Evolutionary conservation across 345 rosid genomes (phyloP).

Genomic region (Rhodamnia rubescens): DNA sequence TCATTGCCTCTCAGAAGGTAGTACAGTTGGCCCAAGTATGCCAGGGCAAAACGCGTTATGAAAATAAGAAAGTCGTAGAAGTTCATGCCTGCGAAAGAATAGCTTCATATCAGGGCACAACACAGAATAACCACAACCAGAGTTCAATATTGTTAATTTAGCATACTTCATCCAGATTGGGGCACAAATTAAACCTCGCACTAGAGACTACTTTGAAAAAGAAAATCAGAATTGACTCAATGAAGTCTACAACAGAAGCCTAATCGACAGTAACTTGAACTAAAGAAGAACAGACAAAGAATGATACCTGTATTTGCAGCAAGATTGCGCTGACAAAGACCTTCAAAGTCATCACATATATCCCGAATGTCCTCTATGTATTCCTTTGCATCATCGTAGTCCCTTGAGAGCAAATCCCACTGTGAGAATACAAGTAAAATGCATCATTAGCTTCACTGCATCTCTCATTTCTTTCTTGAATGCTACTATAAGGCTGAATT

Average conservation of each 20-base stretch:
- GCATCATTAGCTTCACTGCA: background rate
- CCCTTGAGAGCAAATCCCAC: slow-evolving; percentile 80
- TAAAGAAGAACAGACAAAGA: background rate
- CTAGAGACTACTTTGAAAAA: background rate
- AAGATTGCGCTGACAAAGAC: slow-evolving; percentile 87
- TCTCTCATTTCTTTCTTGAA: background rate
- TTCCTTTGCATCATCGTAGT: slow-evolving; percentile 68
- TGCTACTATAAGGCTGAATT: background rate
- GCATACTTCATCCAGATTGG: background rate
- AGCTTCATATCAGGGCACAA: background rate
- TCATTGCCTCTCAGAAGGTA: slow-evolving; percentile 5
- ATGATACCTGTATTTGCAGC: slow-evolving; percentile 82
- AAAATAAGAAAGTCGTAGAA: slow-evolving; percentile 58
- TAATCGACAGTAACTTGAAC: background rate
- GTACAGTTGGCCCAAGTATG: slow-evolving; percentile 34
- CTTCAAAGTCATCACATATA: slow-evolving; percentile 81
- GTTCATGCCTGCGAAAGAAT: slow-evolving; percentile 66
- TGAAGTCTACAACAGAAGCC: background rate
- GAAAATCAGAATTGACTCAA: background rate
- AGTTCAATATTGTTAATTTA: background rate
- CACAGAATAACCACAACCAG: background rate
- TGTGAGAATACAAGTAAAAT: slow-evolving; percentile 15
- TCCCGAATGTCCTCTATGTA: slow-evolving; percentile 88
- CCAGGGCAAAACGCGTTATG: slow-evolving; percentile 47
- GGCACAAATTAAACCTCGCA: background rate